A percentile compares a stretch with the other conserved stretches of the same genome.
These are phyloP conservation scores for Annona squamosa DNA, from an alignment of 164 flowering plant species.

Conservation along the genomic window DNA sequence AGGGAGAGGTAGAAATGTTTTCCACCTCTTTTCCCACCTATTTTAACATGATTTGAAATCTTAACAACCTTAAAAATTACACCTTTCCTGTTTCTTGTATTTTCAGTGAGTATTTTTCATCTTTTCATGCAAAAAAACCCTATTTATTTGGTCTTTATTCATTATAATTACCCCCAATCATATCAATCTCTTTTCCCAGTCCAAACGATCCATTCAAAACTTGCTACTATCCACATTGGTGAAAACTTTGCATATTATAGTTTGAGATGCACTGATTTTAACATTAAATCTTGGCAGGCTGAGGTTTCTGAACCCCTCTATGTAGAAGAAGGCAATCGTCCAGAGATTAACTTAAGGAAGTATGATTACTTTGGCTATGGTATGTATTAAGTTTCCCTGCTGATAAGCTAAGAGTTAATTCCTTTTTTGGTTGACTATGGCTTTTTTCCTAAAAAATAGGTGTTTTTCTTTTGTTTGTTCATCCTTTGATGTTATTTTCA, in stretches of 20 bases:
- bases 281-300: conserved; percentile 41
- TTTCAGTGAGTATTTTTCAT: no score
- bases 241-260: neutral
- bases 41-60: no score
- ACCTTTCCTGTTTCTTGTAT: no score
- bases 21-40: no score
- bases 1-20: no score
- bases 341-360: conserved; percentile 51
- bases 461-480: no score
- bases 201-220: neutral
- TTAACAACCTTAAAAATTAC: no score
- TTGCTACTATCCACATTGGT: neutral
- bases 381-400: conserved; percentile 8
- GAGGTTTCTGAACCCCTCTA: conserved; percentile 52
- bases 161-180: no score
- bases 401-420: neutral
- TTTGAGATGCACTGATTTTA: neutral
- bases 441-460: neutral
- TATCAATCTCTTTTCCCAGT: no score
- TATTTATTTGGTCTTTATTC: no score
- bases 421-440: neutral
- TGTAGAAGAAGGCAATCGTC: conserved; percentile 44
- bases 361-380: conserved; percentile 86
- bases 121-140: no score
- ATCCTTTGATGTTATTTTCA: no score